A percentile compares a stretch with the other conserved stretches of the same genome.
Evolutionary conservation across 805 yeast genomes (phyloP).

Genomic region (Naumovozyma baii): DNA sequence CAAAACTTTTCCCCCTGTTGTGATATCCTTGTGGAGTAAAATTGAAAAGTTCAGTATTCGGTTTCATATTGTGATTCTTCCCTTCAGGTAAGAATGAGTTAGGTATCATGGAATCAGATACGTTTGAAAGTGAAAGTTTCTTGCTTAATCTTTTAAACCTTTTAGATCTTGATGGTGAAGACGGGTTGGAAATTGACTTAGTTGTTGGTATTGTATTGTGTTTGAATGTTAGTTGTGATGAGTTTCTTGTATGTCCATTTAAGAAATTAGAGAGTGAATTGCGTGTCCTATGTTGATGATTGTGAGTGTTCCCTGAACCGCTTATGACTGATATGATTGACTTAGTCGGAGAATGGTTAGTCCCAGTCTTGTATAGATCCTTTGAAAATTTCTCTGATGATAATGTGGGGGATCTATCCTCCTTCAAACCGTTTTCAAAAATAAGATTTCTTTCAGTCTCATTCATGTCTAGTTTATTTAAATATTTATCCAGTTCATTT

Average conservation of each 20-base stretch:
- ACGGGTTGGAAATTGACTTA: constrained; percentile 11
- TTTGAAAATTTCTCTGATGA: constrained; percentile 8
- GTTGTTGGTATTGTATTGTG: background rate
- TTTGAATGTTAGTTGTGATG: constrained; percentile 15
- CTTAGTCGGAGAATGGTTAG: constrained; percentile 29
- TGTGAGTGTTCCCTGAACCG: constrained; percentile 8
- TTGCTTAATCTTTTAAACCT: constrained; percentile 23
- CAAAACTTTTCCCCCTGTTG: constrained; percentile 23
- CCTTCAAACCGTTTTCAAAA: constrained; percentile 20
- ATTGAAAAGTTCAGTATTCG: background rate
- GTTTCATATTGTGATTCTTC: background rate
- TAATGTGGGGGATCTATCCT: constrained; percentile 13
- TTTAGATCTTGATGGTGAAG: constrained; percentile 24
- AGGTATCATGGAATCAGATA: constrained; percentile 17
- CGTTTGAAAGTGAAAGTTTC: constrained; percentile 25
- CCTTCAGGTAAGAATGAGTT: constrained; percentile 2
- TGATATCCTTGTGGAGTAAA: constrained; percentile 5
- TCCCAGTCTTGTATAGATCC: constrained; percentile 10
- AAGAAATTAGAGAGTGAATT: constrained; percentile 4
- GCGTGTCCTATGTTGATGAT: constrained; percentile 12
- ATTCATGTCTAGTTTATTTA: constrained; percentile 12
- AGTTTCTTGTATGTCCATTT: constrained; percentile 13
- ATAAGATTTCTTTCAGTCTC: constrained; percentile 10
- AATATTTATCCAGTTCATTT: constrained; percentile 22
- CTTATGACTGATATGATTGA: constrained; percentile 25